These are phyloP conservation scores for Phylloboletellus chloephorus DNA, from an alignment of 1,284 basidiomycete genomes.

Conservation along the genomic window DNA sequence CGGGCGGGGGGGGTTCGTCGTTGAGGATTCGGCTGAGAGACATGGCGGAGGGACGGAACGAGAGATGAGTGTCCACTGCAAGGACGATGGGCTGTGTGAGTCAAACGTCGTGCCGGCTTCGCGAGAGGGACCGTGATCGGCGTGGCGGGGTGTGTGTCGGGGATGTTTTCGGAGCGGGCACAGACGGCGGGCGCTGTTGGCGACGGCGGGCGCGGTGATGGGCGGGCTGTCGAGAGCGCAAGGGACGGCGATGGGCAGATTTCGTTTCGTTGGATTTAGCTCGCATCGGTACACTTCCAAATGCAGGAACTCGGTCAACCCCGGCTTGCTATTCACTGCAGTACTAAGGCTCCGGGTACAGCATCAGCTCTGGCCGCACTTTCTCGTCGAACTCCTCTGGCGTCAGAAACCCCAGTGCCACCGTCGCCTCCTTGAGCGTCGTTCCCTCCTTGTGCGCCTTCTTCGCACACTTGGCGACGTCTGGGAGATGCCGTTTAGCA, in stretches of 20 bases:
- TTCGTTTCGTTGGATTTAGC: conserved; percentile 37
- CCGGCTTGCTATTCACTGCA: conserved; percentile 23
- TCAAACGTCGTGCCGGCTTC: too few species aligned
- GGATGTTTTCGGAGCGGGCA: neutral
- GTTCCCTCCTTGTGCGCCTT: conserved; percentile 98
- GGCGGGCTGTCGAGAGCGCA: conserved; percentile 19
- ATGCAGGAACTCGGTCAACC: conserved; percentile 27
- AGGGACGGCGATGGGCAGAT: conserved; percentile 31
- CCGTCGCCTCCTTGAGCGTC: conserved; percentile 92
- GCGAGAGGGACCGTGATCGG: too few species aligned
- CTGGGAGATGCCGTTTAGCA: conserved; percentile 37
- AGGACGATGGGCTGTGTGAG: too few species aligned
- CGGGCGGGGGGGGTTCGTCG: conserved; percentile 47
- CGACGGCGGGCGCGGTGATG: conserved; percentile 15
- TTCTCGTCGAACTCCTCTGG: conserved; percentile 93
- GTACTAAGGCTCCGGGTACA: conserved; percentile 50
- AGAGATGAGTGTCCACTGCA: too few species aligned
- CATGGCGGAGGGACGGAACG: conserved; percentile 36
- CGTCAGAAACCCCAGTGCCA: conserved; percentile 81
- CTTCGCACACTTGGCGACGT: conserved; percentile 98
- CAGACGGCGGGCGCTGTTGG: conserved; percentile 1
- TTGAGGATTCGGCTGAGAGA: conserved; percentile 73
- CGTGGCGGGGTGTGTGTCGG: conserved; percentile 1
- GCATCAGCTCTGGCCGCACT: conserved; percentile 91
- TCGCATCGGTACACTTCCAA: conserved; percentile 33